Base-by-base conservation (phyloP, 768 basidiomycete species). In the Rhodotorula paludigena region DNA sequence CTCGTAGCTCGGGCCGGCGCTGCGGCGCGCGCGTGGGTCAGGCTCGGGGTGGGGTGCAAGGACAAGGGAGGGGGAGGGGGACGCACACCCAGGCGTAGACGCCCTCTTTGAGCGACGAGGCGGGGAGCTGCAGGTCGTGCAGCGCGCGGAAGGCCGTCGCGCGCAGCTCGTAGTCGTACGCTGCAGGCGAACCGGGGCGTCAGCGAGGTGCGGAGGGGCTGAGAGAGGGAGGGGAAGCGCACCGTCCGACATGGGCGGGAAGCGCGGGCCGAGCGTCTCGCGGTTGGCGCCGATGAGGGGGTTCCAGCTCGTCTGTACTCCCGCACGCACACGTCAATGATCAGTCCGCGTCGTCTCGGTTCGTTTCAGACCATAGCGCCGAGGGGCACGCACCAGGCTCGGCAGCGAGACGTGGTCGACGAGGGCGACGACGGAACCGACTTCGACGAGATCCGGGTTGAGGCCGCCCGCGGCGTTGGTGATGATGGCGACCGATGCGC, bases 401-500 rank as follows among this genome's bases (percentile, higher is more conserved):
- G 70, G 70, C n/a, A 68, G 28, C 35, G 88, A 89, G 55, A 93
- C 77, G 75, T 94, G 91, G 78, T 92, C 92, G 39, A 86, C 86
- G 25, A 94, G 80, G 28, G 88, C 86, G 51, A 92, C 87, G 71
- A 94, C 88, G 11, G 90, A 91, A 71, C 92, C 91, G 42, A 90
- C 87, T 23, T 85, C 81, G 66, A 90, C 83, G 16, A 51, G 32
- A 14, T 80, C 71, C 8, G 86, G 85, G 74, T 89, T 90, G 12
- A 94, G 81, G 6, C 87, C 87, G 25, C 91, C 91, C 25, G 90
- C 84, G 18, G 91, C 92, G 77, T 93, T 94, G 47, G 91, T 93
- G 54, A 92, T 89, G 91, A 73, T 23, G 36, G 41, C 28, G 15
- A 87, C 81, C 73, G 85, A 83, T 49, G 90, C 83, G 5, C 92